Base-by-base conservation (phyloP, 177 flowering plant species). In the Vitis hybrid region DNA sequence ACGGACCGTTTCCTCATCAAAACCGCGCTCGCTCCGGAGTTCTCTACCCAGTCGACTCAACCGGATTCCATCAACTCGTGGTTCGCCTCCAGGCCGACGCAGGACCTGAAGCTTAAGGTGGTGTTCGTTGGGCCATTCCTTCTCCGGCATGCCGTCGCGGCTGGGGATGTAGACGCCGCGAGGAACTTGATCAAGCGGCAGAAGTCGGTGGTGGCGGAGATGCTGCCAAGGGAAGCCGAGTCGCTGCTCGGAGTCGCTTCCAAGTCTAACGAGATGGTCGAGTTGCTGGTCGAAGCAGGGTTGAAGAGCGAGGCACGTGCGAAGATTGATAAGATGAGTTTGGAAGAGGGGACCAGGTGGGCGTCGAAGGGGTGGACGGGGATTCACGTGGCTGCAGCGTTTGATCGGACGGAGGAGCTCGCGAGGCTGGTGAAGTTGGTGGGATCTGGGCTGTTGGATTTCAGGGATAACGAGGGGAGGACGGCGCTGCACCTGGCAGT, bases 1-100 rank as follows among this genome's bases (percentile, higher is more conserved):
- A 68, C 88, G 56, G 93, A 88, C 62, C 86, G 92, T 4, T 89
- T 91, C 79, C 91, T 88, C 76, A 69, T 91, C 82, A 83, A 75
- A 71, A 77, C 89, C 24, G 78, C 87, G 57, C 73, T 74, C 69
- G 57, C 62, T 4, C 20, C 71, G 54, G 71, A 77, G 6, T 72
- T 58, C 66, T 63, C 75, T 17, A 6, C 75, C 53, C 68, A 69
- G 27, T 62, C 80, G 14, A 64, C 73, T 54, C 65, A 61, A 11
- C 51, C 77, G 53, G 75, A 79, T 3, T 66, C 69, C 13, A 51
- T 88, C 65, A 75, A 65, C 74, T 59, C 79, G n/a, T 84, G 85
- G 85, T 79, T 88, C 76, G 71, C 85, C 41, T 63, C 82, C 2
- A 27, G 55, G 30, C 59, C 17, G 0, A 83, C 90, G n/a, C 72